A percentile compares a stretch with the other conserved stretches of the same genome.
Conservation (phyloP, 2,329 filamentous ascomycete genomes). For the Beauveria bassiana region DNA sequence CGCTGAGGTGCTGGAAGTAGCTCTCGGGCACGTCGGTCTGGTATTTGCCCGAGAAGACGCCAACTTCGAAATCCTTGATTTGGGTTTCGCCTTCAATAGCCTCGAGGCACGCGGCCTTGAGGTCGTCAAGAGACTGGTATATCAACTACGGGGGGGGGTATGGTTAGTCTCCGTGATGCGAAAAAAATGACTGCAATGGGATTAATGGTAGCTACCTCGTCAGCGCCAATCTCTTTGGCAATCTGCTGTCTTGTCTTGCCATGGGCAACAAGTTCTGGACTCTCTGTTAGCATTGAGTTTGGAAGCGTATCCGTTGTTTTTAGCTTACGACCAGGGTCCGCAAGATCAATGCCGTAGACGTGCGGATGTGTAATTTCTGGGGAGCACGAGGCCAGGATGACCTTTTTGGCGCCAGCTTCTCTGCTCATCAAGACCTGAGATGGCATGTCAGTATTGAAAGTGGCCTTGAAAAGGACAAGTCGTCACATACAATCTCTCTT, state of each 20-base stretch:
- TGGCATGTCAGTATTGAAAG: not conserved
- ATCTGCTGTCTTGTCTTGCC: slow-evolving; percentile 30
- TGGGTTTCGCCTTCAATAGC: slow-evolving; percentile 50
- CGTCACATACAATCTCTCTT: slow-evolving; percentile 32
- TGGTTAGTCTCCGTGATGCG: not conserved
- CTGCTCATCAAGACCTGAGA: slow-evolving; percentile 54
- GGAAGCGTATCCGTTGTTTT: not conserved
- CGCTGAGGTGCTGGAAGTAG: slow-evolving; percentile 77
- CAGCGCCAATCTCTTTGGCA: slow-evolving; percentile 34
- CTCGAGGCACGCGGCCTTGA: slow-evolving; percentile 72
- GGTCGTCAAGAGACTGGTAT: slow-evolving; percentile 56
- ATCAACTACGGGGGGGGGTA: slow-evolving; percentile 38
- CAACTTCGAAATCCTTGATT: slow-evolving; percentile 69
- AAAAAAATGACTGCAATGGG: not conserved
- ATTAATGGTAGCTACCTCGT: slow-evolving; percentile 18
- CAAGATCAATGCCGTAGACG: slow-evolving; percentile 45
- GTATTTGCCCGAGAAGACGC: slow-evolving; percentile 86
- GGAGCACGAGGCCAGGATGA: slow-evolving; percentile 72
- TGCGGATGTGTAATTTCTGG: slow-evolving; percentile 77
- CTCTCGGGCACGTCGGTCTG: slow-evolving; percentile 68
- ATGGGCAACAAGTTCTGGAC: slow-evolving; percentile 28
- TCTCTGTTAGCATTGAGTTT: not conserved
- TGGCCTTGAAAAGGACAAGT: not conserved
- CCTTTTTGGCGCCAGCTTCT: slow-evolving; percentile 72
- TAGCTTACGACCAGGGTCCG: slow-evolving; percentile 21